Conservation (phyloP, 768 basidiomycete species). For the Suillus plorans region DNA sequence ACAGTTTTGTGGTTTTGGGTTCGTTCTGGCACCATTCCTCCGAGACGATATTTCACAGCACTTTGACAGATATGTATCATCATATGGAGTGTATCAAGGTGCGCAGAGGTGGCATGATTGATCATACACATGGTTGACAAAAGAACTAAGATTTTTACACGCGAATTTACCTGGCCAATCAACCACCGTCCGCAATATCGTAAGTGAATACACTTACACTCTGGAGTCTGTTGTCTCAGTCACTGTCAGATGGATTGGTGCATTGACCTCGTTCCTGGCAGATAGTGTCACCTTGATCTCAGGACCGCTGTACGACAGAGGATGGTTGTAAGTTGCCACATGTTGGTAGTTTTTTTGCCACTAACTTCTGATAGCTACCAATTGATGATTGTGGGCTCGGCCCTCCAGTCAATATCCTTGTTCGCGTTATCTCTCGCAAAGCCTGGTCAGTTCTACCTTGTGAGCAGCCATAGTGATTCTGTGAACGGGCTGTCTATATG, state of each 20-base stretch:
- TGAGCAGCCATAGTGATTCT: constrained; percentile 11
- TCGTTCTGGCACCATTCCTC: not conserved
- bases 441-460: constrained; percentile 37
- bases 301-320: constrained; percentile 34
- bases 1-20: constrained; percentile 30
- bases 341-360: not conserved
- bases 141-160: constrained; percentile 33
- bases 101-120: not conserved
- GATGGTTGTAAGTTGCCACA: constrained; percentile 23
- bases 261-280: constrained; percentile 32
- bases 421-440: constrained; percentile 42
- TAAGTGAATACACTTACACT: constrained; percentile 12
- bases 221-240: constrained; percentile 28
- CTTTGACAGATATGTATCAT: constrained; percentile 22
- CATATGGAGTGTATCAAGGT: constrained; percentile 36
- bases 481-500: not conserved
- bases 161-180: constrained; percentile 26
- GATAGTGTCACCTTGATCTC: constrained; percentile 25
- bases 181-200: constrained; percentile 30
- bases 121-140: not conserved
- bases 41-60: not conserved
- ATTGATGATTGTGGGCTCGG: constrained; percentile 14
- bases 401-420: constrained; percentile 21
- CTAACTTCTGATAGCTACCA: constrained; percentile 8
- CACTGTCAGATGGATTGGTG: constrained; percentile 33